Evolutionary conservation across 345 rosid genomes (phyloP), one percentile per base, ranked within the genome.

Genomic region (Brassica carinata): DNA sequence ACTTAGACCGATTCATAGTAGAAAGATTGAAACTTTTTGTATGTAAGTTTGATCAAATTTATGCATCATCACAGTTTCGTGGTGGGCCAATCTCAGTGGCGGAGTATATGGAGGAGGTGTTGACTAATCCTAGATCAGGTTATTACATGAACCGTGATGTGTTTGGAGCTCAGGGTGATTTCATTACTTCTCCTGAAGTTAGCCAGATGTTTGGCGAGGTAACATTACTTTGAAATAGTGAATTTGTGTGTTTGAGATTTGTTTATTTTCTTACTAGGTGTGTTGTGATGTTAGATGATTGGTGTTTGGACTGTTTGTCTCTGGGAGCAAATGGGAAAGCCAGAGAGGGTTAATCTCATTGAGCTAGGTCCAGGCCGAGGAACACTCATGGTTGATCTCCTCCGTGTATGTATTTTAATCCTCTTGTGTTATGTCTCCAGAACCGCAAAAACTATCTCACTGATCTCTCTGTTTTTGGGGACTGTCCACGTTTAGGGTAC

Each of bases 151-250:
- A 89, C 79, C 90, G 90, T 51, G 97, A 93, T 86, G 96, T 92
- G 7, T 96, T 96, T 88, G 99, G 97, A 45, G 86, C 85, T n/a
- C 91, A 90, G 78, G 98, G 97, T 64, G 96, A 93, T 89, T 96
- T 96, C 85, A 89, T 93, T 69, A 96, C 98, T 75, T 96, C 96
- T 72, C 99, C 99, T 5, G 98, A 96, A 90, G 97, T 96, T 29
- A 90, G 97, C 82, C 98, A 93, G 85, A 90, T 93, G 98, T 90
- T 96, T 38, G 98, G 97, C 7, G 97, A 93, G 98, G 97, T 93
- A 17, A 17, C 9, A 8, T 43, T 43, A 38, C 57, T 29, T 29
- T 3, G 31, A 29, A 29, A 29, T 4, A 29, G 15, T 51, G 0
- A 13, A 9, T 10, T 71, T 69, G 57, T 74, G 17, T 74, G 23